Conservation (phyloP, 768 basidiomycete species). For the Rhodotorula kratochvilovae region DNA sequence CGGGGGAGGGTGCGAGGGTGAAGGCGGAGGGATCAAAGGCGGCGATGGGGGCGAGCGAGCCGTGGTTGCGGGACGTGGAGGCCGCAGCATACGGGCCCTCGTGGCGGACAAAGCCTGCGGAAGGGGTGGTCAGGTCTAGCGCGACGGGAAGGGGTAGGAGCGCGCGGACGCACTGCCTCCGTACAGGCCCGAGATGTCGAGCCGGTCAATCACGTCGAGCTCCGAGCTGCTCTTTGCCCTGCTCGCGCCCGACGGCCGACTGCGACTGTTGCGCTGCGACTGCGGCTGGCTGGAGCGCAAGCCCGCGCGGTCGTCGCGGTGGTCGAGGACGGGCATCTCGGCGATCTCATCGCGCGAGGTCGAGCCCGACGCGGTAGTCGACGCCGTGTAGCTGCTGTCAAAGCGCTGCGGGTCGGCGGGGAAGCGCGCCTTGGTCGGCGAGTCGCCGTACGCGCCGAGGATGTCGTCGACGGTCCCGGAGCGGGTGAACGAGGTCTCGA, state of each 20-base stretch:
- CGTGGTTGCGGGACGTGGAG: conserved; percentile 20
- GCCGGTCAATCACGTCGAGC: conserved; percentile 38
- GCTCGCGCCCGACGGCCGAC: background rate
- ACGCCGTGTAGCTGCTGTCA: conserved; percentile 12
- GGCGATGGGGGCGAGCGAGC: conserved; percentile 31
- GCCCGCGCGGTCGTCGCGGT: background rate
- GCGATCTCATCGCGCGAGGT: conserved; percentile 10
- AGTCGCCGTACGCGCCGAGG: conserved; percentile 30
- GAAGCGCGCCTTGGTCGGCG: conserved; percentile 23
- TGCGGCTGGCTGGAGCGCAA: background rate
- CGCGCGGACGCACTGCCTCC: conserved; percentile 31
- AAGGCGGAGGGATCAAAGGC: conserved; percentile 37
- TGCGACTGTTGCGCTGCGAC: background rate
- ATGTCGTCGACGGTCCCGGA: conserved; percentile 22
- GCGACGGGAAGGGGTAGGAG: background rate
- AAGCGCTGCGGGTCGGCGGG: background rate
- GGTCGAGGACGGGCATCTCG: conserved; percentile 9
- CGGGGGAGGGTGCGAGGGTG: conserved; percentile 22
- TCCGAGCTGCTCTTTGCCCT: conserved; percentile 25
- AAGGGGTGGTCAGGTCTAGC: background rate
- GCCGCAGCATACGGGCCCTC: conserved; percentile 40
- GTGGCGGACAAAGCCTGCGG: conserved; percentile 34
- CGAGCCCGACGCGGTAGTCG: background rate
- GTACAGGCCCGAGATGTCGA: conserved; percentile 40
- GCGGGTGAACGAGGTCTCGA: background rate